Base-by-base conservation (phyloP, 1,284 basidiomycete genomes). In the Ganoderma lucidum region DNA sequence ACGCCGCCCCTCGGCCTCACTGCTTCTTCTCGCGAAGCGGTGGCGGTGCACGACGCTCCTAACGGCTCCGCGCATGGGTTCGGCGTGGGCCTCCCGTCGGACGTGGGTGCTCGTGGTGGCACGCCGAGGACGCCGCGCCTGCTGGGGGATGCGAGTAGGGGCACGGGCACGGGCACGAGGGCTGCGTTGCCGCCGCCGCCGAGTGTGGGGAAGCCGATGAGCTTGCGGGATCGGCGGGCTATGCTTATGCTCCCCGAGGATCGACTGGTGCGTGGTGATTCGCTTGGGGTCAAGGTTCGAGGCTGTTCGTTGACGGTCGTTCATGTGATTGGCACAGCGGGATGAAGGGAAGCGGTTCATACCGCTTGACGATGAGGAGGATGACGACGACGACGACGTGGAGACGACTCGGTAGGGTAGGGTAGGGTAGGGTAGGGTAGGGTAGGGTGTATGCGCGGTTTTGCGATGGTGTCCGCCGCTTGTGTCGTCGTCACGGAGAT, bases 261-360 rank as follows among this genome's bases (percentile, higher is more conserved):
- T 8, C 39, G 45, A 9, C 17, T 69, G 64, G 78, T 77, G 39
- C 69, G 75, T 74, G 15, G 0, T 32, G 45, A 45, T 45, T 5
- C 15, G 42, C 5, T 32, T 1, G 8, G 32, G 28, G 19, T 15
- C 37, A 2, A 23, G 37, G 23, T 12, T 5, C 37, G 61, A 15
- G 12, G n/a, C 23, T 9, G 28, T 23, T n/a, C 28, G n/a, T 39
- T 69, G 48, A 69, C 32, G 19, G 28, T 23, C 32, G 19, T 56
- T 23, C 23, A n/a, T 60, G 23, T 60, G 12, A 6, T 56, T 15
- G 30, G n/a, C 30, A 75, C 30, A 75, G 75, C 67, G 69, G 9
- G 68, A 68, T 17, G 73, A 74, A 45, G 73, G 73, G 15, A 79
- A 79, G 67, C 68, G 79, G 23, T 80, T 76, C 70, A 78, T 80